Percentiles rank a stretch among this genome's conserved stretches.
Evolutionary conservation across 2,329 filamentous ascomycete species (phyloP).

Genomic region (Sarocladium strictum): DNA sequence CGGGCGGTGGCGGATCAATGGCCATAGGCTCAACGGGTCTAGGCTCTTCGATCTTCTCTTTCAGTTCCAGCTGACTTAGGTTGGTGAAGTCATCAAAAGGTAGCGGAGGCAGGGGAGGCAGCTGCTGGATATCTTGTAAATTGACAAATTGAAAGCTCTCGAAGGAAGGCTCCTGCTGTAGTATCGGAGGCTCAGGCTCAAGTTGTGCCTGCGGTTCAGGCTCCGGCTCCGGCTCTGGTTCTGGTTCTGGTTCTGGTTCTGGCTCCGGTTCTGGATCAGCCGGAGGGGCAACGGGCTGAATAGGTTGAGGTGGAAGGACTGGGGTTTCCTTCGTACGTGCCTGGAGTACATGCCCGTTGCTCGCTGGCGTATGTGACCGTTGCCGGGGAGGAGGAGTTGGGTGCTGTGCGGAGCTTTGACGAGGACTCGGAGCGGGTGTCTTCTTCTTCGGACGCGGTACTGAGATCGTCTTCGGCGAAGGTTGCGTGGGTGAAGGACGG

Average conservation of each 20-base stretch:
- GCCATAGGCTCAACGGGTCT: neutral
- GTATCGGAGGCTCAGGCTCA: neutral
- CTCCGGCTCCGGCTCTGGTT: constrained; percentile 6
- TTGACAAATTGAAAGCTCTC: constrained; percentile 29
- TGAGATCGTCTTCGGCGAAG: neutral
- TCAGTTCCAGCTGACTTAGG: constrained; percentile 8
- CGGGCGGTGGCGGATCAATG: constrained; percentile 10
- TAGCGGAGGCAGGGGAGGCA: constrained; percentile 22
- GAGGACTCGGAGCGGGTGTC: constrained; percentile 2
- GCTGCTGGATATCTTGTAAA: constrained; percentile 30
- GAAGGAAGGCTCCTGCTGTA: constrained; percentile 16
- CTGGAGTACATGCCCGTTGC: neutral
- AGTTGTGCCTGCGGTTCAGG: constrained; percentile 14
- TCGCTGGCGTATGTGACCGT: neutral
- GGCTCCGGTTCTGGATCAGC: neutral
- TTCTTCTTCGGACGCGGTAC: neutral
- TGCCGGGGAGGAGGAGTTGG: neutral
- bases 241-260: neutral
- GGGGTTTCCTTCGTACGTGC: neutral
- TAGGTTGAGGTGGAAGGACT: neutral
- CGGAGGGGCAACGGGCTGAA: neutral
- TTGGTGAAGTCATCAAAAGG: constrained; percentile 8
- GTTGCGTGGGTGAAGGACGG: constrained; percentile 5
- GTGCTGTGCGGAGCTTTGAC: neutral
- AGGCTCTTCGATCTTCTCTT: constrained; percentile 8